Evolutionary conservation across 164 flowering plant species (phyloP).

Genomic region (Vitis rotundifolia): DNA sequence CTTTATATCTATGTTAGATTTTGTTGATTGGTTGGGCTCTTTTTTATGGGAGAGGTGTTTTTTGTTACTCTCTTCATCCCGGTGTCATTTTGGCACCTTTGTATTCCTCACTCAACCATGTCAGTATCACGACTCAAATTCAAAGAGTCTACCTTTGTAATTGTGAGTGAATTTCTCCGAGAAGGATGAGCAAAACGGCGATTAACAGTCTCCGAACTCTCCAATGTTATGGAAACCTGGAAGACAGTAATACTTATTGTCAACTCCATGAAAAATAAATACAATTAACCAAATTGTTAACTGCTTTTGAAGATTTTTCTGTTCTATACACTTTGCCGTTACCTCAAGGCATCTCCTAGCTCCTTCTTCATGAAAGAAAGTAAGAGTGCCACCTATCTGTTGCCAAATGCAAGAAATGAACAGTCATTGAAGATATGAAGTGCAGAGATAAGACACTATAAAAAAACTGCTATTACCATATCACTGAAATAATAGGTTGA

Average conservation of each 20-base stretch:
- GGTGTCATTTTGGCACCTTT: no score
- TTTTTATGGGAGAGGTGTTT: no score
- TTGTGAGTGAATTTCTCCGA: constrained; percentile 76
- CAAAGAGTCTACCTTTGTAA: constrained; percentile 70
- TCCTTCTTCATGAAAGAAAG: constrained; percentile 90
- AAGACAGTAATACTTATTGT: constrained; percentile 15
- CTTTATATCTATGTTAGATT: no score
- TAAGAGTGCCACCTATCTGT: constrained; percentile 98
- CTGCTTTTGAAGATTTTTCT: constrained; percentile 3
- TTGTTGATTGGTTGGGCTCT: no score
- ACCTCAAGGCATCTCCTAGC: constrained; percentile 97
- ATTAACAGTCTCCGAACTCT: constrained; percentile 77
- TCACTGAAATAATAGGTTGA: constrained; percentile 93
- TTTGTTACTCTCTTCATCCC: no score
- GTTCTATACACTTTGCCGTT: constrained; percentile 2
- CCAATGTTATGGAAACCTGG: constrained; percentile 85
- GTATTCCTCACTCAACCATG: background rate
- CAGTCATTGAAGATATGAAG: constrained; percentile 6
- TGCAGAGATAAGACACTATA: constrained; percentile 1
- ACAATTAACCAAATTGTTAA: background rate
- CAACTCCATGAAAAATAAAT: constrained; percentile 4
- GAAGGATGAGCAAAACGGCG: constrained; percentile 83
- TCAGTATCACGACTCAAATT: background rate
- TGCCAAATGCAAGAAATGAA: constrained; percentile 1
- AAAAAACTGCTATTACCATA: constrained; percentile 45